Percentiles rank a stretch among this genome's conserved stretches.
Conservation (phyloP, 352 stramenopile genomes). For the Thalassiosira mediterranea region DNA sequence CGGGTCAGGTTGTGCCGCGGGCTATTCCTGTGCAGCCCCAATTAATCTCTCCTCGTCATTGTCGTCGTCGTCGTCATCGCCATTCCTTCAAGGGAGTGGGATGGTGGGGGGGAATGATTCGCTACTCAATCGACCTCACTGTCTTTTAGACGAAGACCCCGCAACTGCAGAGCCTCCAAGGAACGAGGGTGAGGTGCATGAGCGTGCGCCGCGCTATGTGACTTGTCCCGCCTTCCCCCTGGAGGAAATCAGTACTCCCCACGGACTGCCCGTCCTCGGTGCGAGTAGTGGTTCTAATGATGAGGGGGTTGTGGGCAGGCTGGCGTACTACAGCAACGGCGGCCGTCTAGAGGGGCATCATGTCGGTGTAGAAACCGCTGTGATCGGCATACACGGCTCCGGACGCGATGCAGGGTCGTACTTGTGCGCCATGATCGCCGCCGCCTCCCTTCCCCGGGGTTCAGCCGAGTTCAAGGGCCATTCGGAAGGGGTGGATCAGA, state of each 20-base stretch:
- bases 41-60: not conserved
- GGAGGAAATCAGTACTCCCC: constrained; percentile 10
- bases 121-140: not conserved
- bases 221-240: constrained; percentile 17
- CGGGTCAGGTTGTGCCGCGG: constrained; percentile 2
- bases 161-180: constrained; percentile 12
- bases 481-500: too few species aligned
- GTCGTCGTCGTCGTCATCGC: not conserved
- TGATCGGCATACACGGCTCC: constrained; percentile 76
- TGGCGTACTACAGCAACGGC: constrained; percentile 55
- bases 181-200: constrained; percentile 23
- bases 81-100: not conserved
- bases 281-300: not conserved
- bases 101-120: not conserved
- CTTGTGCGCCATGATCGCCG: constrained; percentile 58
- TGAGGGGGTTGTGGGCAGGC: constrained; percentile 16
- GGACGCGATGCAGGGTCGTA: constrained; percentile 68
- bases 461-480: not conserved
- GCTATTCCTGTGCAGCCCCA: constrained; percentile 1
- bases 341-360: too few species aligned
- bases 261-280: constrained; percentile 19
- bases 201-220: constrained; percentile 29
- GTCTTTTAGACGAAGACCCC: not conserved
- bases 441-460: not conserved
- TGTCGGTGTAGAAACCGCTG: constrained; percentile 12